A percentile compares a stretch with the other conserved stretches of the same genome.
phyloP scores from a whole-genome alignment of 805 yeast genomes.

The Lipomyces yamadae region DNA sequence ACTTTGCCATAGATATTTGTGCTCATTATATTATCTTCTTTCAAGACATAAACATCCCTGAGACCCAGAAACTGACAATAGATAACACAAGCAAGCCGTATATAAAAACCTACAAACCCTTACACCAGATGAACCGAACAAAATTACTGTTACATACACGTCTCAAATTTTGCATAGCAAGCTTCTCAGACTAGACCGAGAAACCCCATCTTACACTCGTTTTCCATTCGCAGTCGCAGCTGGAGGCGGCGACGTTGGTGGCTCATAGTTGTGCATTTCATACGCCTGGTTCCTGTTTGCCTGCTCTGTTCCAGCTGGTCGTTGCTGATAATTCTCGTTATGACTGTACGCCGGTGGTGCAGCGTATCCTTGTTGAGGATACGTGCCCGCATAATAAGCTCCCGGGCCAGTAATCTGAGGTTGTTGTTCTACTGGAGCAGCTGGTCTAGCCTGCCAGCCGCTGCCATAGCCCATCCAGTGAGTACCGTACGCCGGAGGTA shows the following conservation, averaged over 20 bases:
- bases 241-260: conserved; percentile 31
- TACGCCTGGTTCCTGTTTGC: conserved; percentile 14
- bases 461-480: conserved; percentile 29
- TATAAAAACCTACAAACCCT: background rate
- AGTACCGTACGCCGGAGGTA: conserved; percentile 33
- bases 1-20: background rate
- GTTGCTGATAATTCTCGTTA: conserved; percentile 1
- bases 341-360: conserved; percentile 29
- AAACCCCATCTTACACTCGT: background rate
- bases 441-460: conserved; percentile 10
- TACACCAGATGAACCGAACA: background rate
- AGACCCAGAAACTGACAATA: background rate
- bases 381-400: conserved; percentile 25
- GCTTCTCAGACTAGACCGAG: background rate
- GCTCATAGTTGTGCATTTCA: conserved; percentile 25
- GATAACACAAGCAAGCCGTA: background rate
- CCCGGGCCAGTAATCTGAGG: conserved; percentile 20
- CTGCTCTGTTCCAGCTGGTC: background rate
- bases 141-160: background rate
- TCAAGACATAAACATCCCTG: background rate
- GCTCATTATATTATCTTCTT: background rate
- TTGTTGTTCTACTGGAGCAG: conserved; percentile 6
- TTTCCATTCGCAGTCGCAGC: conserved; percentile 2
- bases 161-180: background rate
- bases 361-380: conserved; percentile 10